Base-by-base conservation (phyloP, 1,284 basidiomycete species). In the Stereum hirsutum region DNA sequence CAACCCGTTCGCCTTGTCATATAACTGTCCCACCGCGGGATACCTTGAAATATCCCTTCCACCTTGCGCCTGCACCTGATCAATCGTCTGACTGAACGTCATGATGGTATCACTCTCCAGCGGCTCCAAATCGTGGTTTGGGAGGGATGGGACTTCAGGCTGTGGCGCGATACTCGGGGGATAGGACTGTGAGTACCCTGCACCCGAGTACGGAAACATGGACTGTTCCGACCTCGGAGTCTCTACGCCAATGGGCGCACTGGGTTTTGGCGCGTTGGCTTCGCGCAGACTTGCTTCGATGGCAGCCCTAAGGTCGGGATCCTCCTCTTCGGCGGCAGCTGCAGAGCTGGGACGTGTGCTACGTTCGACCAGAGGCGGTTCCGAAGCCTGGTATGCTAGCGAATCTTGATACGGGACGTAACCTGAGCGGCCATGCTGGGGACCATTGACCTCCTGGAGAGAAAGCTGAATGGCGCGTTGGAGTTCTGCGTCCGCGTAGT, bases 261-360 rank as follows among this genome's bases (percentile, higher is more conserved):
- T 89, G 1, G 90, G 81, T 46, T 72, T 77, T 0, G 85, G 83
- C 6, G 83, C 81, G 48, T 79, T 83, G 23, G 82, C 82, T 55
- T 99, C 96, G 10, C 82, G 74, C 51, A 99, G 62, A 57, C 89
- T 93, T 0, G 96, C 96, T 56, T 97, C 94, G 46, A 99, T 99
- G 0, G 96, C 96, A 11, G 95, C 89, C 43, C 76, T 81, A 19
- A 99, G 69, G 52, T 99, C 92, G 8, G 90, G 88, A 59, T 99
- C 95, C 19, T 97, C 88, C 37, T 94, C 92, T 19, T 92, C 90
- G 11, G 78, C 82, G 5, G 65, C 64, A 39, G 53, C 58, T 25
- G 57, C 51, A n/a, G n/a, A n/a, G 34, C 60, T 51, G 2, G 78
- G 73, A 44, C 66, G 71, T 6, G 67, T 67, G 39, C 56, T 59